phyloP scores from a whole-genome alignment of 768 basidiomycete genomes.

The Pleurotus eryngii region DNA sequence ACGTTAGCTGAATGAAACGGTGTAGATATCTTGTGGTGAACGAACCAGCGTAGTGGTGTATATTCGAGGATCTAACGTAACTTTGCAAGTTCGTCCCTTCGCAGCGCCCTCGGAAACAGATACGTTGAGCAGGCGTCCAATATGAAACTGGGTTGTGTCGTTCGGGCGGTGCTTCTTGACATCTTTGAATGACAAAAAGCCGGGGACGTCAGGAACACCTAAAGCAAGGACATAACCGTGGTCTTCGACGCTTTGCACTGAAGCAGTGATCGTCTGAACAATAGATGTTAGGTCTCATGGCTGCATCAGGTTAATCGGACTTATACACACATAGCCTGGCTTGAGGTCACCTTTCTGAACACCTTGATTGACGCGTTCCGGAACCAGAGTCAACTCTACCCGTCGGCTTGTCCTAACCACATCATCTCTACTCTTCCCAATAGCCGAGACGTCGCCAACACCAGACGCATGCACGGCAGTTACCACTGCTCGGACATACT shows the following conservation, averaged over 20 bases:
- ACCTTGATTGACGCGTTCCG: conserved; percentile 80
- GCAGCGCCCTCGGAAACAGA: conserved; percentile 65
- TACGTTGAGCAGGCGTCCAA: conserved; percentile 68
- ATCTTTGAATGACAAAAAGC: conserved; percentile 83
- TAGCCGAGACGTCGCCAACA: conserved; percentile 50
- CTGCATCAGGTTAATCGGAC: background rate
- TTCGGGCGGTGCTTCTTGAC: conserved; percentile 37
- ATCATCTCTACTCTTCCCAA: conserved; percentile 67
- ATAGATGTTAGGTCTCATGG: conserved; percentile 2
- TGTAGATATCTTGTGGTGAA: background rate
- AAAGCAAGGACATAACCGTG: conserved; percentile 91
- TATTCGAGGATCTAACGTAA: conserved; percentile 49
- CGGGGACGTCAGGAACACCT: conserved; percentile 73
- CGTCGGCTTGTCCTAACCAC: conserved; percentile 64
- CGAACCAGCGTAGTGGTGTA: conserved; percentile 54
- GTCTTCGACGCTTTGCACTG: conserved; percentile 85
- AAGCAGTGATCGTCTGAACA: conserved; percentile 68
- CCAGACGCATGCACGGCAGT: conserved; percentile 67
- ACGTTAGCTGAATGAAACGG: background rate
- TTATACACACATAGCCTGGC: conserved; percentile 64
- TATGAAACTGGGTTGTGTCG: conserved; percentile 34
- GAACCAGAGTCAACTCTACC: conserved; percentile 82
- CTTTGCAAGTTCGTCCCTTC: conserved; percentile 77
- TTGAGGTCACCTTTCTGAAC: conserved; percentile 76
- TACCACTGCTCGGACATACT: conserved; percentile 82